Evolutionary conservation across 129 eudicot genomes (phyloP).

Genomic region (Flaveria linearis): DNA sequence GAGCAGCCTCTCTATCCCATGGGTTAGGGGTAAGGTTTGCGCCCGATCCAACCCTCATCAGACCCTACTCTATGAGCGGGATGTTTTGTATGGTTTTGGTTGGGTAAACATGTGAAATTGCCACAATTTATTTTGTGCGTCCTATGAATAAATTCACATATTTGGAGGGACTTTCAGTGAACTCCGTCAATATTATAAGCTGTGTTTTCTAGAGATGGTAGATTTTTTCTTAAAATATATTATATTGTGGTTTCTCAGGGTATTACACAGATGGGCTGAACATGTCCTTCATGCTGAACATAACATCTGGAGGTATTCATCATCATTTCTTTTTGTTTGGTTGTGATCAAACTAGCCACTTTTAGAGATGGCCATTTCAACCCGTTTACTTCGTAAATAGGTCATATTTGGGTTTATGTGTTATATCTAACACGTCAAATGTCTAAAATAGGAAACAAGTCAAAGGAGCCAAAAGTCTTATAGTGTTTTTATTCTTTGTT

Average conservation of each 20-base stretch:
- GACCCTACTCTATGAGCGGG: no score
- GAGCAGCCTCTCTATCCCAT: no score
- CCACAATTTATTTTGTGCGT: background rate
- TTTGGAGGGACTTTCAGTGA: background rate
- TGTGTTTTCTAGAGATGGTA: background rate
- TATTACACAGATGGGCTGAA: conserved; percentile 95
- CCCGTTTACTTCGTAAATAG: background rate
- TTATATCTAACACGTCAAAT: background rate
- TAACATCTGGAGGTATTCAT: conserved; percentile 86
- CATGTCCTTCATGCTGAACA: conserved; percentile 79
- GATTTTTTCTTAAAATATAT: background rate
- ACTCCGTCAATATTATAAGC: background rate
- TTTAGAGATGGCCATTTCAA: background rate
- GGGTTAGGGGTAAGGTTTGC: no score
- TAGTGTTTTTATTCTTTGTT: no score
- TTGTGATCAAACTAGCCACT: background rate
- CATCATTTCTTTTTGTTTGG: conserved; percentile 3
- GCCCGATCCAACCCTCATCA: no score
- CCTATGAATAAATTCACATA: background rate
- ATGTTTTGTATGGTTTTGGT: no score
- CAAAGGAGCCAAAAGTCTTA: background rate
- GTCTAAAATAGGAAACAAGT: background rate
- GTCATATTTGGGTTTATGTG: background rate
- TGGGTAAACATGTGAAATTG: background rate
- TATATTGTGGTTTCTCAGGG: conserved; percentile 53